Evolutionary conservation across 371 early-diverging fungal genomes (phyloP).

Genomic region (Batkoa obscura): DNA sequence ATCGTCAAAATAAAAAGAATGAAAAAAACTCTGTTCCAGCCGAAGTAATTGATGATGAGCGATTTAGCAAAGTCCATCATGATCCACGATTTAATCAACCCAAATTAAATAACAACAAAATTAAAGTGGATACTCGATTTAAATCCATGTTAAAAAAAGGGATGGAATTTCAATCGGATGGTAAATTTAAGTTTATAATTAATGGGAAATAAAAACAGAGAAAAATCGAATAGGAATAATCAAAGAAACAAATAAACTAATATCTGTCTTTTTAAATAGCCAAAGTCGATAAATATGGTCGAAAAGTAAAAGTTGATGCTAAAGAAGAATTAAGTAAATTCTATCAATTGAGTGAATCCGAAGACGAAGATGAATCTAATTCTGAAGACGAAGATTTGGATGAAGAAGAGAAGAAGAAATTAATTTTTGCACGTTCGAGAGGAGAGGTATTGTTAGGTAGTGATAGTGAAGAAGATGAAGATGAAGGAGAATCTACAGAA

Average conservation of each 20-base stretch:
- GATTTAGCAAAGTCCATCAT: conserved; percentile 61
- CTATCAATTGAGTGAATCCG: conserved; percentile 34
- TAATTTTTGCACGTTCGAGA: conserved; percentile 39
- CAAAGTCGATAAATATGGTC: conserved; percentile 80
- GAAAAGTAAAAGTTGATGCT: conserved; percentile 24
- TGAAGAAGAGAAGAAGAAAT: conserved; percentile 14
- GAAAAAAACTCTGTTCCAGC: background rate
- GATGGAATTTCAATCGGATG: conserved; percentile 31
- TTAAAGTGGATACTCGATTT: conserved; percentile 82
- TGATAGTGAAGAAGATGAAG: conserved; percentile 24
- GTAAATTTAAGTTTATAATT: conserved; percentile 25
- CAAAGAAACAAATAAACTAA: too few species aligned
- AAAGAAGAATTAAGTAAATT: conserved; percentile 32
- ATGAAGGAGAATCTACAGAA: conserved; percentile 19
- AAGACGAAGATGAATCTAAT: conserved; percentile 11
- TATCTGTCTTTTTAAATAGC: conserved; percentile 15
- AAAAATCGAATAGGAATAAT: too few species aligned
- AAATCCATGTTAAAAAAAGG: conserved; percentile 52
- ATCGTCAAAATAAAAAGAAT: background rate
- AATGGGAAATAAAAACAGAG: background rate
- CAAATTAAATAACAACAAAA: conserved; percentile 58
- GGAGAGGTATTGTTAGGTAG: conserved; percentile 27
- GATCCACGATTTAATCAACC: conserved; percentile 80
- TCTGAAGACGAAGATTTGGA: conserved; percentile 8
- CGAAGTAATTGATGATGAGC: conserved; percentile 43